Evolutionary conservation across 371 early-diverging fungal genomes (phyloP).

Genomic region (Rhizopus delemar): DNA sequence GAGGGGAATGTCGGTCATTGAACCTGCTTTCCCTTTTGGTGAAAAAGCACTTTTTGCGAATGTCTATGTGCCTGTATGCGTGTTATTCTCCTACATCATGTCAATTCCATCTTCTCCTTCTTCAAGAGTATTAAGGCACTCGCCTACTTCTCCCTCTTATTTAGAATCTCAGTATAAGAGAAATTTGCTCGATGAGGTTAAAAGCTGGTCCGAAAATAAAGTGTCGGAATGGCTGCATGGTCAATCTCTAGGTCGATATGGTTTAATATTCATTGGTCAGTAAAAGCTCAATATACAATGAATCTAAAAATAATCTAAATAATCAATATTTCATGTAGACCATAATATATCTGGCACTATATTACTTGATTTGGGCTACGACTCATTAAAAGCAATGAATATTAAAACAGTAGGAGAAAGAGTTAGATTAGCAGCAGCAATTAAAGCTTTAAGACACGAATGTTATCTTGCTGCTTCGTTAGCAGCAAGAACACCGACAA

Average conservation of each 20-base stretch:
- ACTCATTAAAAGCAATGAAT: constrained; percentile 79
- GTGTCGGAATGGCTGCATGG: constrained; percentile 80
- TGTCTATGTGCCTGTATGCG: no score
- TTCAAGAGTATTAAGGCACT: constrained; percentile 24
- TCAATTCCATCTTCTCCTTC: constrained; percentile 27
- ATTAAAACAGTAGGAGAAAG: constrained; percentile 84
- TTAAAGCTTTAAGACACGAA: constrained; percentile 68
- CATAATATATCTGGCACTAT: constrained; percentile 80
- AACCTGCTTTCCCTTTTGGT: no score
- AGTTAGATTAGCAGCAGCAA: constrained; percentile 72
- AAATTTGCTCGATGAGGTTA: constrained; percentile 54
- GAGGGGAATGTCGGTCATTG: no score
- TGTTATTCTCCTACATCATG: constrained; percentile 1
- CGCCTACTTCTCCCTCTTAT: constrained; percentile 59
- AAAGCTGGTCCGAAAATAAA: constrained; percentile 68
- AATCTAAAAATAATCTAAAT: background rate
- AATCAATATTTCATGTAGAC: constrained; percentile 34
- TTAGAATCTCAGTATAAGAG: constrained; percentile 33
- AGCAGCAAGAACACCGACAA: constrained; percentile 33
- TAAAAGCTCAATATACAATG: background rate
- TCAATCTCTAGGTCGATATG: constrained; percentile 70
- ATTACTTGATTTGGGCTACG: constrained; percentile 81
- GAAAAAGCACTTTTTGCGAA: no score
- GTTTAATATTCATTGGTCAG: constrained; percentile 63
- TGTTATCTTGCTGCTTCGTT: constrained; percentile 50